Conservation (phyloP, 1,284 basidiomycete genomes). For the Puccinia horiana region DNA sequence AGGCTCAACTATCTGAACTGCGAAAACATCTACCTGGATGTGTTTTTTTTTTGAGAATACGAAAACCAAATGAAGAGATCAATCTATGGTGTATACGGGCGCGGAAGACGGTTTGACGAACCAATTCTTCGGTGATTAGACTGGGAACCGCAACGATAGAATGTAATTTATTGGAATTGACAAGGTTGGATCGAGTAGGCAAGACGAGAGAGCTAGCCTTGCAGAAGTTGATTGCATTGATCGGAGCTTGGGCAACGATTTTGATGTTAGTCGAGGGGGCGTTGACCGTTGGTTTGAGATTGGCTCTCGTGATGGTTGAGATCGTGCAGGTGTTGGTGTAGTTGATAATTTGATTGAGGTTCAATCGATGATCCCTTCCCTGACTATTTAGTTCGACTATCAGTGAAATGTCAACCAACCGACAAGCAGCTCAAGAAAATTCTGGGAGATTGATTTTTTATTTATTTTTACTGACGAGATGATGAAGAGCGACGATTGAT, state of each 20-base stretch:
- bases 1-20: not conserved
- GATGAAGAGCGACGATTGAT: constrained; percentile 3
- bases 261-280: constrained; percentile 10
- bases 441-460: too few species aligned
- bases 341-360: not conserved
- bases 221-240: constrained; percentile 42
- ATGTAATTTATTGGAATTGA: not conserved
- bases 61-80: too few species aligned
- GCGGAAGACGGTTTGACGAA: not conserved
- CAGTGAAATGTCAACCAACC: not conserved
- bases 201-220: constrained; percentile 22
- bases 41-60: not conserved
- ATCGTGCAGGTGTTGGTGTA: constrained; percentile 17
- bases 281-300: constrained; percentile 3
- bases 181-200: not conserved
- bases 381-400: not conserved
- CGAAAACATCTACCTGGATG: constrained; percentile 36
- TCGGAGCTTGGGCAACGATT: constrained; percentile 11
- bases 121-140: constrained; percentile 32
- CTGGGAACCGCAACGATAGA: constrained; percentile 39
- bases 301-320: constrained; percentile 38
- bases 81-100: not conserved
- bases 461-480: constrained; percentile 39
- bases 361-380: constrained; percentile 37
- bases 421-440: not conserved